These are phyloP conservation scores for Amoebophrya sp. DNA, from an alignment of 169 alveolate species.

Conservation along the genomic window DNA sequence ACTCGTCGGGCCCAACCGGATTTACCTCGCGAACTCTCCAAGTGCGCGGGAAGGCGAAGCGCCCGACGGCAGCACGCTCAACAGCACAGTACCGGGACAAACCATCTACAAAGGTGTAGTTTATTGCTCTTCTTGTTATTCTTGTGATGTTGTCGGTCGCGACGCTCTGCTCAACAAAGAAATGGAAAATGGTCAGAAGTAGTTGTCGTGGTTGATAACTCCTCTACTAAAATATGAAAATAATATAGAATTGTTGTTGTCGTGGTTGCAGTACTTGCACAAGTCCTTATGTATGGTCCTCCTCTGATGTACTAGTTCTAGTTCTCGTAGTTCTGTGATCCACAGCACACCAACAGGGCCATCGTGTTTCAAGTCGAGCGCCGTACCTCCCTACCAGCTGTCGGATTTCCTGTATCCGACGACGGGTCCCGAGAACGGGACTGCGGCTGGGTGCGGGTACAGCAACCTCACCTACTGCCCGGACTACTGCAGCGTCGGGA, in stretches of 20 bases:
- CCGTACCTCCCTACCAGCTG: neutral
- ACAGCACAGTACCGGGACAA: neutral
- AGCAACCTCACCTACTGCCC: neutral
- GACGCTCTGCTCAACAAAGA: too few species aligned
- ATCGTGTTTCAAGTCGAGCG: neutral
- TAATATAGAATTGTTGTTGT: too few species aligned
- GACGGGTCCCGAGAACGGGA: neutral
- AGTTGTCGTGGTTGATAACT: too few species aligned
- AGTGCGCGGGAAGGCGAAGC: neutral
- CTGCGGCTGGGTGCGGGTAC: neutral
- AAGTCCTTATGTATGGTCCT: too few species aligned
- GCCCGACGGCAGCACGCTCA: neutral
- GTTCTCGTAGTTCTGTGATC: too few species aligned
- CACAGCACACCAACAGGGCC: too few species aligned
- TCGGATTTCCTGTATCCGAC: neutral
- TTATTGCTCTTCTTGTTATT: too few species aligned
- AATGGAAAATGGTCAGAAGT: too few species aligned
- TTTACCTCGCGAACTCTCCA: neutral
- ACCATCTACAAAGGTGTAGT: neutral
- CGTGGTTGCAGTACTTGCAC: too few species aligned
- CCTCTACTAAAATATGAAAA: too few species aligned
- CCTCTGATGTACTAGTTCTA: too few species aligned
- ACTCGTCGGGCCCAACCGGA: neutral
- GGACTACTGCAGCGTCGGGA: neutral
- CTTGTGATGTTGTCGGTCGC: too few species aligned